Percentiles rank a stretch among this genome's conserved stretches.
phyloP scores from a whole-genome alignment of 176 grass and related monocot genomes.

The Thalia dealbata region DNA sequence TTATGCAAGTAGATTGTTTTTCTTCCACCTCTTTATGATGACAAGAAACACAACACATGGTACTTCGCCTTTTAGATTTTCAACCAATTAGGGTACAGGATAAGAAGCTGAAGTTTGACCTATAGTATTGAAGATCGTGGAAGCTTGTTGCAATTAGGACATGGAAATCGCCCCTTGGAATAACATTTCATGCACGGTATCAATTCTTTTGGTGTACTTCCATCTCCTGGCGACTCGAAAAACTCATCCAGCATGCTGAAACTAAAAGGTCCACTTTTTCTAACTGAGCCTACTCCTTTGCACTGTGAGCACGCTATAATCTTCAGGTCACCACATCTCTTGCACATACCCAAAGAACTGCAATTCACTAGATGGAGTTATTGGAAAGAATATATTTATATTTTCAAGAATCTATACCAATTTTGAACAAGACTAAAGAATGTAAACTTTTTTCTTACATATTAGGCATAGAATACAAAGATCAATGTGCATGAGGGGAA shows the following conservation, averaged over 20 bases:
- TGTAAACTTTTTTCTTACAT: neutral
- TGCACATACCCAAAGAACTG: constrained; percentile 84
- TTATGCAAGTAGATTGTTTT: neutral
- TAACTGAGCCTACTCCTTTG: constrained; percentile 45
- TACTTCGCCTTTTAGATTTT: neutral
- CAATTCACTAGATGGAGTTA: neutral
- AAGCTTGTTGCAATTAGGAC: constrained; percentile 52
- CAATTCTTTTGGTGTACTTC: constrained; percentile 27
- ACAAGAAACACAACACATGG: neutral
- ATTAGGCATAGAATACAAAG: neutral
- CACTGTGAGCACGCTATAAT: constrained; percentile 71
- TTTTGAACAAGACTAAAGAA: neutral
- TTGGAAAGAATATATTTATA: neutral
- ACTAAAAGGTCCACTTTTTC: constrained; percentile 43
- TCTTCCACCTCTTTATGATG: neutral
- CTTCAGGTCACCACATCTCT: constrained; percentile 64
- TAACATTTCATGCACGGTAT: constrained; percentile 52
- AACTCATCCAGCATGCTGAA: constrained; percentile 54
- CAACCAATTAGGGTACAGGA: neutral
- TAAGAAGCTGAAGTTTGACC: neutral
- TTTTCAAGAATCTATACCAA: neutral
- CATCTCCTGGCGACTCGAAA: constrained; percentile 56
- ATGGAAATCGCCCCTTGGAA: constrained; percentile 53
- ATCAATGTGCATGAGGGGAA: neutral
- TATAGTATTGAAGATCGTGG: neutral